Evolutionary conservation across 2,329 filamentous ascomycete species (phyloP).

Genomic region (Mycosphaerella arachidis): DNA sequence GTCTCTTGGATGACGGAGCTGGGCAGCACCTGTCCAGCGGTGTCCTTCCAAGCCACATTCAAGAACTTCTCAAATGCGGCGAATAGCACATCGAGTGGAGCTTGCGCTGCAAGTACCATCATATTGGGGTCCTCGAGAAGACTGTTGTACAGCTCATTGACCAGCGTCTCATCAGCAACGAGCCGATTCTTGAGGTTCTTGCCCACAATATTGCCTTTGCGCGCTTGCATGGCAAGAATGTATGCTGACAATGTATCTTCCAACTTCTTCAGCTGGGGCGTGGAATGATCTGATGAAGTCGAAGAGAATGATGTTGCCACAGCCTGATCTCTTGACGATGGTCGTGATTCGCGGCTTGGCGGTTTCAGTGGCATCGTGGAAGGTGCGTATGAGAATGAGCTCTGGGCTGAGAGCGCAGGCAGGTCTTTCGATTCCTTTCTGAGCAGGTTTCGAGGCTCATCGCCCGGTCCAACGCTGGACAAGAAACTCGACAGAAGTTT

Average conservation of each 20-base stretch:
- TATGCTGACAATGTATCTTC: constrained; percentile 85
- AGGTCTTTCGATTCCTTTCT: constrained; percentile 24
- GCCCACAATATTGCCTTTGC: constrained; percentile 82
- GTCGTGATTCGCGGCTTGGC: constrained; percentile 35
- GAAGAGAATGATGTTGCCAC: constrained; percentile 45
- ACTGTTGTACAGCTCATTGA: constrained; percentile 87
- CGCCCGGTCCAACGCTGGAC: constrained; percentile 56
- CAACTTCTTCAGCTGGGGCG: constrained; percentile 64
- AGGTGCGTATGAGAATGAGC: constrained; percentile 18
- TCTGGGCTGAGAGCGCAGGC: constrained; percentile 24
- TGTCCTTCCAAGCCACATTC: constrained; percentile 78
- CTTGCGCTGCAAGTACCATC: constrained; percentile 68
- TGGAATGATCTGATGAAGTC: constrained; percentile 39
- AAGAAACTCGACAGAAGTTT: constrained; percentile 79
- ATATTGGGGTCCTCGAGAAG: constrained; percentile 79
- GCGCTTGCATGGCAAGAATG: constrained; percentile 72
- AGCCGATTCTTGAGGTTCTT: constrained; percentile 67
- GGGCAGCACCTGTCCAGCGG: constrained; percentile 80
- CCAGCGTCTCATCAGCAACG: constrained; percentile 67
- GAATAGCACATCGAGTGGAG: constrained; percentile 78
- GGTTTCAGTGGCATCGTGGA: constrained; percentile 34
- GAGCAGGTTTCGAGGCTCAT: constrained; percentile 25
- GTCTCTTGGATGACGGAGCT: constrained; percentile 66
- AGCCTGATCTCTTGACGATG: constrained; percentile 31
- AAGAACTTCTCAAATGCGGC: constrained; percentile 92